A percentile compares a stretch with the other conserved stretches of the same genome.
Conservation (phyloP, 2,329 filamentous ascomycete species). For the Fusarium dimerum region DNA sequence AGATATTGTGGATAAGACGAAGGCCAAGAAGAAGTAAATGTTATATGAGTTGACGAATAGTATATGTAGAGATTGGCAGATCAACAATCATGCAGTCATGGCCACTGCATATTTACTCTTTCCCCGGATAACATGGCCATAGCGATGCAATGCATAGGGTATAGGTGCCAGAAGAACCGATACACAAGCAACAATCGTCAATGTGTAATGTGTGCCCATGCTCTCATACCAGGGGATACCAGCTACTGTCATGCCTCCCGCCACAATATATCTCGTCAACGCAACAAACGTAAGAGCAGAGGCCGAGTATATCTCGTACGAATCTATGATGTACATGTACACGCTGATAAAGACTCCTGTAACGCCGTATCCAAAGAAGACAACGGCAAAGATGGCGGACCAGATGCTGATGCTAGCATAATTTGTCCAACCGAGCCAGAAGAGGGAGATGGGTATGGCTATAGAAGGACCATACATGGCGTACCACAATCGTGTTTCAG, state of each 20-base stretch:
- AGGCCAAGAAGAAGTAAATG: conserved; percentile 18
- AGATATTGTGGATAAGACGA: conserved; percentile 22
- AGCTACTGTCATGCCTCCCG: conserved; percentile 37
- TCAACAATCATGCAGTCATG: neutral
- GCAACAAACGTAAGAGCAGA: conserved; percentile 36
- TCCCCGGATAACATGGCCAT: conserved; percentile 20
- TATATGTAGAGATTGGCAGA: neutral
- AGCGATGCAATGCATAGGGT: conserved; percentile 31
- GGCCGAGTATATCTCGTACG: conserved; percentile 35
- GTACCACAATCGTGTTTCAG: conserved; percentile 44
- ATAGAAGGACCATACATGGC: conserved; percentile 44
- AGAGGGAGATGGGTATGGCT: conserved; percentile 46
- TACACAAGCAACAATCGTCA: conserved; percentile 35
- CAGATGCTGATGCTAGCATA: conserved; percentile 44
- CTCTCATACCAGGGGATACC: conserved; percentile 37
- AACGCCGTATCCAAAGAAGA: conserved; percentile 47
- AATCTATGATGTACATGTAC: conserved; percentile 41
- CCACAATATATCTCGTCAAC: conserved; percentile 32
- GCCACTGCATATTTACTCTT: conserved; percentile 21
- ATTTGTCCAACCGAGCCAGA: conserved; percentile 53
- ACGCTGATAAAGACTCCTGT: conserved; percentile 28
- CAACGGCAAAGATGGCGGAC: conserved; percentile 44
- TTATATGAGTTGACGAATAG: neutral
- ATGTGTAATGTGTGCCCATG: conserved; percentile 34
- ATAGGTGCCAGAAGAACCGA: conserved; percentile 30